phyloP scores from a whole-genome alignment of 306 rosid genomes.

The Cicer chorassanicum region DNA sequence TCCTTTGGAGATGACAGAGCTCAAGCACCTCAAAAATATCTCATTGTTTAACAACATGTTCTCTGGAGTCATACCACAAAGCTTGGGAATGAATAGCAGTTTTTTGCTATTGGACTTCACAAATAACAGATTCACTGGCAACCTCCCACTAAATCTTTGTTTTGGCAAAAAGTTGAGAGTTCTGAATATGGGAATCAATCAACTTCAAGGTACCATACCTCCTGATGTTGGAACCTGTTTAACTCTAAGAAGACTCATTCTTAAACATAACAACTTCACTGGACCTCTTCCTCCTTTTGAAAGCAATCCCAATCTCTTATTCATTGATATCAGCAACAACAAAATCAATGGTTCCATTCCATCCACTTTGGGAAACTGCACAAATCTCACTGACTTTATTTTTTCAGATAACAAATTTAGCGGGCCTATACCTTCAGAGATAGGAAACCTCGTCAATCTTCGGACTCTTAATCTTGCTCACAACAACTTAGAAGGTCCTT shows the following conservation, averaged over 20 bases:
- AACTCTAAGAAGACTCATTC: constrained; percentile 67
- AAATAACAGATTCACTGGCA: constrained; percentile 66
- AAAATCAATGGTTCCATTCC: constrained; percentile 64
- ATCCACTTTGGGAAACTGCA: constrained; percentile 68
- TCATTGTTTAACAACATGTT: constrained; percentile 70
- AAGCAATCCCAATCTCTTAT: constrained; percentile 46
- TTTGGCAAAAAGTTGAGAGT: constrained; percentile 55
- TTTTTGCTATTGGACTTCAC: constrained; percentile 64
- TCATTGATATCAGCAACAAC: constrained; percentile 63
- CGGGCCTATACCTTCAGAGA: constrained; percentile 64
- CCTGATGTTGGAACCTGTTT: constrained; percentile 69
- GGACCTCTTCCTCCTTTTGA: constrained; percentile 72
- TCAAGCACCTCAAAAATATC: constrained; percentile 66
- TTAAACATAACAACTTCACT: constrained; percentile 54
- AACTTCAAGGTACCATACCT: constrained; percentile 69
- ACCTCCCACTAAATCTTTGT: constrained; percentile 81
- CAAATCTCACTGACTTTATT: constrained; percentile 54
- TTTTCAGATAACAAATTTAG: constrained; percentile 61
- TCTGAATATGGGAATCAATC: constrained; percentile 67
- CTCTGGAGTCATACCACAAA: constrained; percentile 77
- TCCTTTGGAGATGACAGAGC: constrained; percentile 71
- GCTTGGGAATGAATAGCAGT: constrained; percentile 75
- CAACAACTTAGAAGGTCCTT: constrained; percentile 70
- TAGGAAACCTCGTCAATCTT: constrained; percentile 67
- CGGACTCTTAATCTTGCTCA: constrained; percentile 58